phyloP scores from a whole-genome alignment of 1,139 yeast species.

The Pichia sp. region DNA sequence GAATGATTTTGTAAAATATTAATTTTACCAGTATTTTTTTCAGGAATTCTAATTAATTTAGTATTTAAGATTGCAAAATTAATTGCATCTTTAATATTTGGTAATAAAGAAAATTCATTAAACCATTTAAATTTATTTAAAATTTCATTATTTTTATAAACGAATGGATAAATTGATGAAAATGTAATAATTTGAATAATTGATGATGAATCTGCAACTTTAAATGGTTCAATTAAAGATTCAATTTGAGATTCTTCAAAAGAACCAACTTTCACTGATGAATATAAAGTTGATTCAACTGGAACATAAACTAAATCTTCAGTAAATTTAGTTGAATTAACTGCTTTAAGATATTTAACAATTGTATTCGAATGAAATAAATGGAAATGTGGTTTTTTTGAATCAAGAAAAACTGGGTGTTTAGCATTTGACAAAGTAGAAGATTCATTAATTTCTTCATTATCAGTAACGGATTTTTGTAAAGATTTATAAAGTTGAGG shows the following conservation, averaged over 20 bases:
- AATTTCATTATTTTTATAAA: conserved; percentile 19
- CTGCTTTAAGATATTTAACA: conserved; percentile 55
- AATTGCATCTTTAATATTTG: conserved; percentile 38
- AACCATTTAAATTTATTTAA: conserved; percentile 34
- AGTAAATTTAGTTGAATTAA: conserved; percentile 9
- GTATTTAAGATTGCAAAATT: conserved; percentile 36
- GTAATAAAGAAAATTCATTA: conserved; percentile 34
- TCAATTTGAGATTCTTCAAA: not conserved
- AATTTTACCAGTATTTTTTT: conserved; percentile 47
- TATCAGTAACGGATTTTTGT: too few species aligned
- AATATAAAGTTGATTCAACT: conserved; percentile 23
- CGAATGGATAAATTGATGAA: conserved; percentile 38
- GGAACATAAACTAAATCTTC: conserved; percentile 16
- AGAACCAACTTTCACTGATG: conserved; percentile 21
- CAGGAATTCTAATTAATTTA: conserved; percentile 39
- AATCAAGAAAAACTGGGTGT: conserved; percentile 28
- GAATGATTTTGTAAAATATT: conserved; percentile 39
- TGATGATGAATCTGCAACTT: conserved; percentile 18
- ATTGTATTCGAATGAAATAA: conserved; percentile 79
- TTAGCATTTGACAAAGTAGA: conserved; percentile 2
- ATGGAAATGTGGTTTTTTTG: conserved; percentile 34
- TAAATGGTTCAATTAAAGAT: conserved; percentile 10
- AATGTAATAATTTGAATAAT: conserved; percentile 44
- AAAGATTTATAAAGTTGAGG: conserved; percentile 19
- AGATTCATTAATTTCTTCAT: conserved; percentile 31